Percentiles rank a stretch among this genome's conserved stretches.
These are phyloP conservation scores for Penicillium robsamsonii DNA, from an alignment of 495 filamentous ascomycete species.

Conservation along the genomic window DNA sequence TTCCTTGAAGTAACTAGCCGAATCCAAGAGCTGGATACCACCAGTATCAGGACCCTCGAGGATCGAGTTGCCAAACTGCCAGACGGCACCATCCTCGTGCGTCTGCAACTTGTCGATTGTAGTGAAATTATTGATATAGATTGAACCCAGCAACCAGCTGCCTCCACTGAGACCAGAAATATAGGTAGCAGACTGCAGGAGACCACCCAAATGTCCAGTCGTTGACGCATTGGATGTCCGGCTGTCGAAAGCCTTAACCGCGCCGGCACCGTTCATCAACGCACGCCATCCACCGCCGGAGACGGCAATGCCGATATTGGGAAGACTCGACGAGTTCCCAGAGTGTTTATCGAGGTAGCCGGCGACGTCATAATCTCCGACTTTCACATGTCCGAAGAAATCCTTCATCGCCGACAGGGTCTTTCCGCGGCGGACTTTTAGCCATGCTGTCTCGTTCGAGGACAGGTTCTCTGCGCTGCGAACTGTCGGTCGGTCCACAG, in stretches of 20 bases:
- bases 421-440: conserved; percentile 47
- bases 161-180: conserved; percentile 83
- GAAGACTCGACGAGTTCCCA: conserved; percentile 56
- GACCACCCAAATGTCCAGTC: conserved; percentile 73
- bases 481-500: conserved; percentile 47
- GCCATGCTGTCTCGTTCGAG: conserved; percentile 67
- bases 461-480: conserved; percentile 59
- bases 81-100: conserved; percentile 47
- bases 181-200: conserved; percentile 84
- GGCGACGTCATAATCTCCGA: conserved; percentile 72
- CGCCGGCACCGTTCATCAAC: conserved; percentile 84
- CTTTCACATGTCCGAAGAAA: conserved; percentile 68
- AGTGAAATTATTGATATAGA: conserved; percentile 89
- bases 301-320: conserved; percentile 58
- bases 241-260: conserved; percentile 78
- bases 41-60: conserved; percentile 60
- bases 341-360: conserved; percentile 61
- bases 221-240: conserved; percentile 65
- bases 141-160: conserved; percentile 80
- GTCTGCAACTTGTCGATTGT: conserved; percentile 60
- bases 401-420: conserved; percentile 68
- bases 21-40: conserved; percentile 51
- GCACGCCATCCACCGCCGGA: conserved; percentile 81
- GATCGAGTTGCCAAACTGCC: conserved; percentile 79
- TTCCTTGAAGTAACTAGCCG: conserved; percentile 64